phyloP scores from a whole-genome alignment of 1,284 basidiomycete genomes.

The Volvariella volvacea region DNA sequence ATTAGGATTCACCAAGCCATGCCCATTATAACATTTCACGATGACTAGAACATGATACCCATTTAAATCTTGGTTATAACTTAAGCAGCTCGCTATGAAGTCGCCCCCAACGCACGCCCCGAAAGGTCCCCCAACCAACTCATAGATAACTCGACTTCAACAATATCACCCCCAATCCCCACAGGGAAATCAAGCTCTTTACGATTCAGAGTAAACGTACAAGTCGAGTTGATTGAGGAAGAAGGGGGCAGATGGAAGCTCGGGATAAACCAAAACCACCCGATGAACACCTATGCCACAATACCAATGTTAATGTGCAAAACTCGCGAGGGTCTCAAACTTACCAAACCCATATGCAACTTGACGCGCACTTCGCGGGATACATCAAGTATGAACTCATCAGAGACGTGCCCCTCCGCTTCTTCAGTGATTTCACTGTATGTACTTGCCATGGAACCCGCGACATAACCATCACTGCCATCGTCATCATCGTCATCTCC shows the following conservation, averaged over 20 bases:
- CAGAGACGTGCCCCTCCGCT: too few relatives aligned
- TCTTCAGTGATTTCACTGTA: too few relatives aligned
- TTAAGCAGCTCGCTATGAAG: too few relatives aligned
- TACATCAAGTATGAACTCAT: slow-evolving; percentile 51
- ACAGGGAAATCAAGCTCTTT: slow-evolving; percentile 74
- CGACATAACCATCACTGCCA: too few relatives aligned
- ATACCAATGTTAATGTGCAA: slow-evolving; percentile 3
- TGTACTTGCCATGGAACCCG: too few relatives aligned
- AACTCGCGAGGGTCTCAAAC: too few relatives aligned
- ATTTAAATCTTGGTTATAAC: too few relatives aligned
- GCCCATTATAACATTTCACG: too few relatives aligned
- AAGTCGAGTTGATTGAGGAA: slow-evolving; percentile 17
- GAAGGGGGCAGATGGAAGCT: slow-evolving; percentile 62
- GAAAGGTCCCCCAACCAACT: slow-evolving; percentile 35
- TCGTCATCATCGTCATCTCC: too few relatives aligned
- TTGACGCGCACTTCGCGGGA: slow-evolving; percentile 72
- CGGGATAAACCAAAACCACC: slow-evolving; percentile 82
- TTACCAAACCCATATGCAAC: slow-evolving; percentile 68
- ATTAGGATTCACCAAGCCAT: too few relatives aligned
- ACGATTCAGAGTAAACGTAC: slow-evolving; percentile 33
- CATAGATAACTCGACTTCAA: slow-evolving; percentile 58
- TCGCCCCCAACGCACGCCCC: too few relatives aligned
- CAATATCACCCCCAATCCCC: slow-evolving; percentile 58
- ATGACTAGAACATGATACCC: too few relatives aligned
- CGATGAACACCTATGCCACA: slow-evolving; percentile 58